Base-by-base conservation (phyloP, 2,329 filamentous ascomycete genomes). In the Calonectria honghensis region DNA sequence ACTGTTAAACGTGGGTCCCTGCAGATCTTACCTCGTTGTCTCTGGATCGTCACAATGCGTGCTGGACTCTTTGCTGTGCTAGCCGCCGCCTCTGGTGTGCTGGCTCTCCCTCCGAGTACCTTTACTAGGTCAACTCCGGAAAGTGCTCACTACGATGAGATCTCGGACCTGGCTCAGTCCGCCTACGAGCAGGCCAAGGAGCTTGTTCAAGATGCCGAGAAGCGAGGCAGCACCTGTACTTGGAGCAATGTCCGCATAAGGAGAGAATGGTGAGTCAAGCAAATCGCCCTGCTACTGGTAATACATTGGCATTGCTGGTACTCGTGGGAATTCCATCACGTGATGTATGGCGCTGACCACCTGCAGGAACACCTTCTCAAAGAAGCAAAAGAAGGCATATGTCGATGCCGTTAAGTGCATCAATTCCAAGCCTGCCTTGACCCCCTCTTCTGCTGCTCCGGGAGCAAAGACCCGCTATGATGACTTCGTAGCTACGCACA, bases 401-500 rank as follows among this genome's bases (percentile, higher is more conserved):
- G 87, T 87, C 67, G 79, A 83, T 9, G 87, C 88, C 3, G 85
- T 88, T 64, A 81, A 86, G 51, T 90, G 89, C 69, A 78, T 90
- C 24, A 84, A 85, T 73, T 77, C 77, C 6, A 81, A 83, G 75
- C 85, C 87, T 0, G 76, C 87, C 5, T 79, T 78, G 27, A 84
- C 84, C 0, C 82, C 84, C 0, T 70, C 81, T 0, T 76, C 79
- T 0, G 80, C 83, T 16, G 86, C 84, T 0, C 82, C 87, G 0
- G 89, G 89, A 2, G 87, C 85, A 3, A 84, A 83, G 72, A 86
- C 83, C 4, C 74, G 88, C 71, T 90, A 86, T 72, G 89, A 91
- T 77, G 89, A 91, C 73, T 90, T 87, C 54, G 83, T 89, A 7
- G 88, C 85, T 6, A 83, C 85, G 0, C 89, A 91, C 73, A 85